Evolutionary conservation across 2,329 filamentous ascomycete genomes (phyloP), one percentile per base, ranked within the genome.

Genomic region (Aurifilum marmelostoma): DNA sequence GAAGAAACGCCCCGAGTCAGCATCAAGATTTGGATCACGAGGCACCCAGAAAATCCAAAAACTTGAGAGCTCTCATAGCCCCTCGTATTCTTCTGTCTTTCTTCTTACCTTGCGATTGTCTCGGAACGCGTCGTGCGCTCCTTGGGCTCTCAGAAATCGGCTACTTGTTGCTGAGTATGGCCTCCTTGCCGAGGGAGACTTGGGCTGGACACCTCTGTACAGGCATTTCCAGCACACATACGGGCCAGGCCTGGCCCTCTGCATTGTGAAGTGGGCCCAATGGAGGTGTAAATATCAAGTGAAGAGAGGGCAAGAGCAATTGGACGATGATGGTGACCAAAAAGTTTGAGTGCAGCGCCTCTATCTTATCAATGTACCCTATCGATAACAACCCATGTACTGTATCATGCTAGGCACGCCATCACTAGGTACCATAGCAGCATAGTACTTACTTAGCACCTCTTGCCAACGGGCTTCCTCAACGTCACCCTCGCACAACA

Each of bases 161-260:
- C 37, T 65, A 39, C 43, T 56, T 39, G 62, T 59, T 16, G 32
- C 56, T 16, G 69, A 66, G 32, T 61, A 41, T 39, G 58, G 65
- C 41, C 65, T 61, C 65, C 34, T 62, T 14, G 41, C 65, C 65
- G 41, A 32, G 7, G 61, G 18, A 7, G 59, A 14, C 24, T 47
- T 68, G 3, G 56, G 52, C 21, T 65, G 64, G 12, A 65, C 24
- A 37, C 64, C 60, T 65, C 56, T 69, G 7, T 67, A 65, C 11
- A 71, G 67, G 66, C 77, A 82, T 67, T 73, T 75, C 74, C 77
- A 75, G 68, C 79, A 80, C 37, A 79, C 71, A 66, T 76, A 78
- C n/a, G 75, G 74, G 32, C 67, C 67, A 24, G 60, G 37, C 71
- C 73, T 62, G 58, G 77, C 72, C 34, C 71, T 73, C 65, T 74